Base-by-base conservation (phyloP, 2,329 filamentous ascomycete genomes). In the Alternaria brassicicola region DNA sequence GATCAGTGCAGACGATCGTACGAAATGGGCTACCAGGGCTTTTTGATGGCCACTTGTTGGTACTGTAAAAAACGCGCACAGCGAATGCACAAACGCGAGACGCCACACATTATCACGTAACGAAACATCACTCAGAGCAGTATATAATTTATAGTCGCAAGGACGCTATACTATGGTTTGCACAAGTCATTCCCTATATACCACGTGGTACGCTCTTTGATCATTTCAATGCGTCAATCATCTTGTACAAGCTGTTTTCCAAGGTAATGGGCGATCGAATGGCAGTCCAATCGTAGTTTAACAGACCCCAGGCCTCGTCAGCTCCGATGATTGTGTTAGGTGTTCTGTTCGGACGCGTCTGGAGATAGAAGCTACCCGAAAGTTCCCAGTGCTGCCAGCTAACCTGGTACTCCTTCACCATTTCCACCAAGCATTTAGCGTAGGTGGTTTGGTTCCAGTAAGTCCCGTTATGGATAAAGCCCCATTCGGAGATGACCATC, bases 401-500 rank as follows among this genome's bases (percentile, higher is more conserved):
- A 17, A 73, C 66, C 49, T 72, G 52, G 36, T 71, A 76, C 25
- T 73, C 67, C 43, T 70, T 51, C 3, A 74, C 71, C 71, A 74
- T 75, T 46, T 75, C 69, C 7, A 73, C 59, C 38, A 72, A 47
- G 39, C 71, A 76, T 42, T 60, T 69, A 4, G 68, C 70, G 47
- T 76, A 75, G 7, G 71, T 74, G 3, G 69, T 75, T 42, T 74
- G 70, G 13, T 74, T 71, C 66, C 68, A 76, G 39, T 74, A 76
- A 2, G 61, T 67, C 6, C 68, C 72, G 41, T 74, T 71, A 0
- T 71, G 63, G 17, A 73, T 73, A 35, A 75, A 76, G 0, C 72
- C 71, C 71, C 69, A 76, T 35, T 74, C 73, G 0, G 73, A 73
- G 4, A 74, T 67, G 2, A 74, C 71, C 65, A 74, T 69, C 6